A percentile compares a stretch with the other conserved stretches of the same genome.
phyloP scores from a whole-genome alignment of 345 rosid genomes.

The Eucalyptus brandiana region DNA sequence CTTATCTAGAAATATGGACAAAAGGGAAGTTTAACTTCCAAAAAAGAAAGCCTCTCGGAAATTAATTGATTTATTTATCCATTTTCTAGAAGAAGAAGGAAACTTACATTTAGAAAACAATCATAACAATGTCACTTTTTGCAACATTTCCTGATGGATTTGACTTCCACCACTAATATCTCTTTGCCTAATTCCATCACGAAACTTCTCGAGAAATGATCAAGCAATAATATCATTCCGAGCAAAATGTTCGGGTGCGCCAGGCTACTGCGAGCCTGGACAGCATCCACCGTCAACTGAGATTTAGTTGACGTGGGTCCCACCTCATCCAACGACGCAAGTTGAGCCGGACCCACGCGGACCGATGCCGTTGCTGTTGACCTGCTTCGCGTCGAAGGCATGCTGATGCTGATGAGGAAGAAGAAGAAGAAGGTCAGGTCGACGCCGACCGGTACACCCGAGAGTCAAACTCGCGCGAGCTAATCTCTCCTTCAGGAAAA shows the following conservation, averaged over 20 bases:
- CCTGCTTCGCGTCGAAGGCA: background rate
- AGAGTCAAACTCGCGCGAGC: background rate
- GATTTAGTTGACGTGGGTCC: background rate
- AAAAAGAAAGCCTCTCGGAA: background rate
- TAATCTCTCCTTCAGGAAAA: background rate
- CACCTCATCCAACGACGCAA: background rate
- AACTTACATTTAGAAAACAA: background rate
- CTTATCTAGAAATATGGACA: no score
- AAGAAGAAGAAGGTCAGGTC: background rate
- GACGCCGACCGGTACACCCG: background rate
- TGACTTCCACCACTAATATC: background rate
- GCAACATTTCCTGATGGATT: background rate
- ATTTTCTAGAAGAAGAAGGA: background rate
- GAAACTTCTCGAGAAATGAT: background rate
- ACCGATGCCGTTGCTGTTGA: background rate
- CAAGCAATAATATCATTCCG: background rate
- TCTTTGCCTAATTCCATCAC: background rate
- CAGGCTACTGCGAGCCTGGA: background rate
- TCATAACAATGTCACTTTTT: background rate
- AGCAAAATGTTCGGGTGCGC: background rate
- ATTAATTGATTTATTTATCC: background rate
- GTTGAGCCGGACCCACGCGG: background rate
- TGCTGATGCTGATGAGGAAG: background rate
- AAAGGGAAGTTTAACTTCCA: background rate
- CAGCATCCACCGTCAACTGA: rapidly evolving